These are phyloP conservation scores for Nasturtium officinale DNA, from an alignment of 345 rosid species.

Conservation along the genomic window DNA sequence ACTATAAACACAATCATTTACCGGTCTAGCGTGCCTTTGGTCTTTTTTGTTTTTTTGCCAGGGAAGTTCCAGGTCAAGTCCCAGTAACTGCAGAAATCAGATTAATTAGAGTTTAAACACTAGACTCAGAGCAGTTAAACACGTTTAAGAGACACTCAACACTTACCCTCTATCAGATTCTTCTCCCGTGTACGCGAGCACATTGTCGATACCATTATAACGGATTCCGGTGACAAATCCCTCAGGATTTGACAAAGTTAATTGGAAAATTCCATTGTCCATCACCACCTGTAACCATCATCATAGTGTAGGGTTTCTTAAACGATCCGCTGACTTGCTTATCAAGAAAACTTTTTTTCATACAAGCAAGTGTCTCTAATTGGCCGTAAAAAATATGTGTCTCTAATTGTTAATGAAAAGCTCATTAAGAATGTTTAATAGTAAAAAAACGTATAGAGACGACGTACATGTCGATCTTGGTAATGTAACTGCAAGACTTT, in stretches of 20 bases:
- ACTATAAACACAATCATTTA: background rate
- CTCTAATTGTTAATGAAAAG: background rate
- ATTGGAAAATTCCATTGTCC: constrained; percentile 75
- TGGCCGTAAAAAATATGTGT: too few relatives aligned
- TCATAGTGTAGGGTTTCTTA: constrained; percentile 19
- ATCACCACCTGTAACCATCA: constrained; percentile 61
- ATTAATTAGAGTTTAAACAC: background rate
- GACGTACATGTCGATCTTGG: constrained; percentile 38
- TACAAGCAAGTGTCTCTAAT: too few relatives aligned
- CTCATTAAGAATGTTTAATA: background rate
- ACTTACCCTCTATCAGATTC: constrained; percentile 81
- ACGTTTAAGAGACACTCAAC: too few relatives aligned
- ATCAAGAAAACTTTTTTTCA: constrained; percentile 15
- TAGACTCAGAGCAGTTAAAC: background rate
- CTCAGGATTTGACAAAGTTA: constrained; percentile 72
- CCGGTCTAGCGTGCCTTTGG: constrained; percentile 43
- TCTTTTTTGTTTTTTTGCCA: constrained; percentile 36
- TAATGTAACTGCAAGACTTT: constrained; percentile 35
- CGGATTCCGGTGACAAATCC: constrained; percentile 72
- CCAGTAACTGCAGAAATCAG: constrained; percentile 38
- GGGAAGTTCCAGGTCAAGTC: constrained; percentile 46
- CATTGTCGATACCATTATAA: constrained; percentile 67
- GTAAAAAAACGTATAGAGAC: background rate
- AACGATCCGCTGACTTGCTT: constrained; percentile 16
- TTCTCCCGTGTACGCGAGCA: constrained; percentile 66